phyloP scores from a whole-genome alignment of 2,329 filamentous ascomycete genomes.

The Ceratocystiopsis brevicomis region DNA sequence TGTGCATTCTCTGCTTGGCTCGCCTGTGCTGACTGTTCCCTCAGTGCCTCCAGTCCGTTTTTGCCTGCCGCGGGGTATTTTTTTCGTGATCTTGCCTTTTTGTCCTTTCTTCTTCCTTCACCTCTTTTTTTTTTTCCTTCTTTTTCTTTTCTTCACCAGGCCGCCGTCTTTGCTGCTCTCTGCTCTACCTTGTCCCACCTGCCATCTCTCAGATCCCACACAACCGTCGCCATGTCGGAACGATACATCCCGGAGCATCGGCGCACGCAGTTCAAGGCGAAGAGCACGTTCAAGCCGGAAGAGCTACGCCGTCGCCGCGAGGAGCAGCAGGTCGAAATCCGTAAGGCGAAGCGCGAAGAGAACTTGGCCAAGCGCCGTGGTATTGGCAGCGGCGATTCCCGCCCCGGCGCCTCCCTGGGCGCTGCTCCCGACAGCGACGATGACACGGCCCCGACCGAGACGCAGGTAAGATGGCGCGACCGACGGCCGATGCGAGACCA shows the following conservation, averaged over 20 bases:
- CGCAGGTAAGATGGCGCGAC: conserved; percentile 46
- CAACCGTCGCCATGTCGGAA: conserved; percentile 63
- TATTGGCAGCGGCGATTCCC: conserved; percentile 63
- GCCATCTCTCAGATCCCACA: neutral
- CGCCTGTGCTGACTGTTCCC: no score
- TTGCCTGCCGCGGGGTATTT: no score
- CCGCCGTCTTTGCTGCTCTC: neutral
- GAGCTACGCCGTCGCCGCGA: conserved; percentile 95
- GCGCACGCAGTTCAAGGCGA: conserved; percentile 98
- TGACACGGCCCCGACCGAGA: conserved; percentile 86
- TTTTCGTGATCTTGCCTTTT: neutral
- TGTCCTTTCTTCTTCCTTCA: neutral
- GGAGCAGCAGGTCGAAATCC: conserved; percentile 97
- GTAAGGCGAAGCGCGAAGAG: conserved; percentile 96
- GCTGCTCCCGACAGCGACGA: conserved; percentile 93
- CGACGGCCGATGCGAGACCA: no score
- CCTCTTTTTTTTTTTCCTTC: neutral
- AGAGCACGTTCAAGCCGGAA: conserved; percentile 97
- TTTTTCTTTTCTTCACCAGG: neutral
- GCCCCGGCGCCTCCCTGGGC: conserved; percentile 64
- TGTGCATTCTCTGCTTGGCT: no score
- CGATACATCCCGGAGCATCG: conserved; percentile 99
- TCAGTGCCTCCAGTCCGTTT: no score
- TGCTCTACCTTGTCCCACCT: no score
- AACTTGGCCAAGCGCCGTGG: conserved; percentile 96